Evolutionary conservation across 495 filamentous ascomycete species (phyloP).

Genomic region (Haplographium delicatum): DNA sequence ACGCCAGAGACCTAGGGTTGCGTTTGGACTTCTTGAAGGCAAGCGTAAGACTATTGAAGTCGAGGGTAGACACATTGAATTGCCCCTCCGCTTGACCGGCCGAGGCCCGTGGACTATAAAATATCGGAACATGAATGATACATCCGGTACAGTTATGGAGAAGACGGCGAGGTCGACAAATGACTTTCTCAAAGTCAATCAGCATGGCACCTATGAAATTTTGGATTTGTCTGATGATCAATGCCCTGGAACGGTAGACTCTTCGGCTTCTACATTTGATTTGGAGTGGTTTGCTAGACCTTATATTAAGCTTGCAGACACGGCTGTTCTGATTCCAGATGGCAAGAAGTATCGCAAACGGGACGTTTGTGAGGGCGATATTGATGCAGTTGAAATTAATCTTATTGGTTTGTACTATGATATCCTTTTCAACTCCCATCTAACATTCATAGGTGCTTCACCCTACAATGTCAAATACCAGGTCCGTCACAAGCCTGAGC

Average conservation of each 20-base stretch:
- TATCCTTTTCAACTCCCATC: background rate
- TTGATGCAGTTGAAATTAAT: conserved; percentile 75
- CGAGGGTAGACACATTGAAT: conserved; percentile 63
- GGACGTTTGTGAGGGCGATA: conserved; percentile 91
- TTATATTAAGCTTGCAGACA: conserved; percentile 59
- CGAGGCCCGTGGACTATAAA: conserved; percentile 74
- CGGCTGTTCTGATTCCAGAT: conserved; percentile 45
- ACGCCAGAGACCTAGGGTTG: conserved; percentile 75
- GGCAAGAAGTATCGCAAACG: conserved; percentile 56
- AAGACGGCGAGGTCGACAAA: conserved; percentile 51
- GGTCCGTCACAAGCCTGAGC: conserved; percentile 58
- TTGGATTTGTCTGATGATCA: conserved; percentile 65
- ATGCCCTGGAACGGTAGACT: conserved; percentile 76
- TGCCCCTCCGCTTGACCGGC: conserved; percentile 80
- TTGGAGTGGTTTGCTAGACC: conserved; percentile 82
- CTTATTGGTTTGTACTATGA: conserved; percentile 51
- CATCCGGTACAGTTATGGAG: conserved; percentile 28
- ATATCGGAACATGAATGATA: conserved; percentile 60
- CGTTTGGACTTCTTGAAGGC: conserved; percentile 77
- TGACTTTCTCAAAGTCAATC: conserved; percentile 57
- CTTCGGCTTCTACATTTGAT: conserved; percentile 64
- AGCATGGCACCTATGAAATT: conserved; percentile 73
- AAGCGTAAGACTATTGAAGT: conserved; percentile 66
- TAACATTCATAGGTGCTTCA: conserved; percentile 49
- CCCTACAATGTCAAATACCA: conserved; percentile 83